These are phyloP conservation scores for Backusella morwellensis DNA, from an alignment of 192 early-diverging fungal species.

Conservation along the genomic window DNA sequence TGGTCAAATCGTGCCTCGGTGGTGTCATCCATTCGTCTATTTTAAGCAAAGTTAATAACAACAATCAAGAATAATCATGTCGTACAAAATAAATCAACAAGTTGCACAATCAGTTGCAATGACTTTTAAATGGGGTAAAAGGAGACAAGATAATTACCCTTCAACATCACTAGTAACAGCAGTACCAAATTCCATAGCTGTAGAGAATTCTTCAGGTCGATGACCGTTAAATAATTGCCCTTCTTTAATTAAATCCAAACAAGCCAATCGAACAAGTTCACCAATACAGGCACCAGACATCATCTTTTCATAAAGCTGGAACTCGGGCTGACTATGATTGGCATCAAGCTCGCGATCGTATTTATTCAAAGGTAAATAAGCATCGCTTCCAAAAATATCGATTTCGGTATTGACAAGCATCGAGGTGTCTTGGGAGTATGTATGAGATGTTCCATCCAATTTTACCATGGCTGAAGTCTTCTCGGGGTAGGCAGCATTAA, in stretches of 20 bases:
- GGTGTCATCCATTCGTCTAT: constrained; percentile 56
- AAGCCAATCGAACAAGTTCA: constrained; percentile 78
- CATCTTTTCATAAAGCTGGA: constrained; percentile 95
- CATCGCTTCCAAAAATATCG: constrained; percentile 77
- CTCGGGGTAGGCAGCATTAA: constrained; percentile 95
- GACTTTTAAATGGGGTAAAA: not conserved
- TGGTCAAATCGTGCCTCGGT: constrained; percentile 37
- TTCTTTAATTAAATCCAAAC: constrained; percentile 79
- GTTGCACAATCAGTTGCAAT: not conserved
- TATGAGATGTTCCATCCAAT: constrained; percentile 42
- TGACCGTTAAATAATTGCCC: constrained; percentile 72
- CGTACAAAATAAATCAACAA: not conserved
- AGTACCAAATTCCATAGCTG: constrained; percentile 56
- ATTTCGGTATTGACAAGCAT: constrained; percentile 98
- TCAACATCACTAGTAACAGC: constrained; percentile 38
- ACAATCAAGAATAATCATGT: not conserved
- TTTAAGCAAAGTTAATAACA: constrained; percentile 59
- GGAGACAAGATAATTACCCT: constrained; percentile 25
- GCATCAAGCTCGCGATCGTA: constrained; percentile 87
- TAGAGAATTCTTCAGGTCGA: constrained; percentile 50
- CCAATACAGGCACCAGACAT: constrained; percentile 94
- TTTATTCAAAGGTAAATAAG: constrained; percentile 78
- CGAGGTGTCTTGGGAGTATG: constrained; percentile 50
- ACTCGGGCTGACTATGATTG: constrained; percentile 71
- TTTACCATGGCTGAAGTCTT: constrained; percentile 71